Evolutionary conservation across 352 stramenopile genomes (phyloP).

Genomic region (Pythium coloratum): DNA sequence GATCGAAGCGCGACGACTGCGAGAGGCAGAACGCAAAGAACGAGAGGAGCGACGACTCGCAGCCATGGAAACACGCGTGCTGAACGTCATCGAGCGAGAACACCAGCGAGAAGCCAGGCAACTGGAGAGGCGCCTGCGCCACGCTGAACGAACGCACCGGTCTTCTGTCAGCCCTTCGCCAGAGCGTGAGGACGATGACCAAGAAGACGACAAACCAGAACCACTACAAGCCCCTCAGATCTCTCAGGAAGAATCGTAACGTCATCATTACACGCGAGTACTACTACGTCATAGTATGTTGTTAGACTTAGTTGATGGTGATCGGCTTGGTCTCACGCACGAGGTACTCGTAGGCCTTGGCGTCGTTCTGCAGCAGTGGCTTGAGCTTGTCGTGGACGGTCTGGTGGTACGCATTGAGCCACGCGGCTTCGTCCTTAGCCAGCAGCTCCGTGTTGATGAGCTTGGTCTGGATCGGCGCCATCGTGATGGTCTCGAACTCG

Average conservation of each 20-base stretch:
- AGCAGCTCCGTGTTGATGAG: constrained; percentile 95
- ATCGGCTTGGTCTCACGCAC: constrained; percentile 73
- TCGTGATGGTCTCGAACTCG: constrained; percentile 96
- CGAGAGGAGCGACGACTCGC: constrained; percentile 50
- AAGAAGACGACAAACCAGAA: neutral
- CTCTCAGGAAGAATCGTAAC: neutral
- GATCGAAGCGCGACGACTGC: constrained; percentile 44
- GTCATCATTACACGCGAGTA: neutral
- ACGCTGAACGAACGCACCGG: constrained; percentile 33
- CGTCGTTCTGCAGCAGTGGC: constrained; percentile 78
- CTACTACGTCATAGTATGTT: neutral
- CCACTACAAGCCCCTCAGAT: neutral
- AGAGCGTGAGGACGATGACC: constrained; percentile 14
- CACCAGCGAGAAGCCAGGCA: constrained; percentile 47
- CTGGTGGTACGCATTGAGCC: constrained; percentile 95
- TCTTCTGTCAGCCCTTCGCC: constrained; percentile 43
- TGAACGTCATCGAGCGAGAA: constrained; percentile 51
- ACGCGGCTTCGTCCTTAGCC: constrained; percentile 90
- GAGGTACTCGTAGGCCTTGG: constrained; percentile 73
- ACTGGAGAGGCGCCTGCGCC: constrained; percentile 32
- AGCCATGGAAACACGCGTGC: constrained; percentile 44
- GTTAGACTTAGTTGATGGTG: constrained; percentile 21
- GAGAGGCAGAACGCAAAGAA: constrained; percentile 47
- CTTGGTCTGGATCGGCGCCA: constrained; percentile 98
- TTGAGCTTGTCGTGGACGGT: constrained; percentile 91